phyloP scores from a whole-genome alignment of 1,284 basidiomycete genomes.

The Cronartium ribicola region DNA sequence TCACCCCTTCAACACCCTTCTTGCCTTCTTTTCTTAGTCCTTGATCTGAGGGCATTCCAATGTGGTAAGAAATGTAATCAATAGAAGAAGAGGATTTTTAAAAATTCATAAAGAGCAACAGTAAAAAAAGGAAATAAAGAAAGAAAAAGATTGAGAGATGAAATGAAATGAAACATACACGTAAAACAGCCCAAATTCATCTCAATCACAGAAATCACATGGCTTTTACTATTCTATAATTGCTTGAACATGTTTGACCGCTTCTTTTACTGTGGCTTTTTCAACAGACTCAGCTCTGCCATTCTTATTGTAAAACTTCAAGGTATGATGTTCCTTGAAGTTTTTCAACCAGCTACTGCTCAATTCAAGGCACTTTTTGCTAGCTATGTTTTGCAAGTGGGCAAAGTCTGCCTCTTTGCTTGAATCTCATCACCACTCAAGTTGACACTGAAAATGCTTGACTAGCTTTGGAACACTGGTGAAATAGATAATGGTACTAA shows the following conservation, averaged over 20 bases:
- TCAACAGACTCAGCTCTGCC: not conserved
- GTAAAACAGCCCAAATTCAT: not conserved
- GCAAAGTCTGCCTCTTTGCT: not conserved
- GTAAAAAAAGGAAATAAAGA: too few relatives aligned
- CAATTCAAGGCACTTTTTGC: not conserved
- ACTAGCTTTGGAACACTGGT: too few relatives aligned
- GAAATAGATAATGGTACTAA: too few relatives aligned
- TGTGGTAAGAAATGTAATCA: too few relatives aligned
- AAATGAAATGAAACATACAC: too few relatives aligned
- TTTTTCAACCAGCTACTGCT: not conserved
- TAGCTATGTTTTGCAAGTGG: not conserved
- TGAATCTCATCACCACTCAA: not conserved
- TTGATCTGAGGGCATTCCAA: constrained; percentile 26
- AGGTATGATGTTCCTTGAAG: not conserved
- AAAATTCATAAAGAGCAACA: too few relatives aligned
- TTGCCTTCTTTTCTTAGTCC: not conserved
- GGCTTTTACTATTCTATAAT: not conserved
- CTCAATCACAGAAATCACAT: not conserved
- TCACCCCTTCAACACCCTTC: constrained; percentile 11
- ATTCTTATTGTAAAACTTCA: not conserved
- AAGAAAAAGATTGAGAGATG: too few relatives aligned
- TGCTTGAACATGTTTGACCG: not conserved
- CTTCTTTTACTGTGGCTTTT: not conserved
- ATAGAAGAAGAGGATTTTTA: too few relatives aligned
- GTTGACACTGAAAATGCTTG: too few relatives aligned